Conservation (phyloP, 495 filamentous ascomycete genomes). For the Hypoxylon fuscum region DNA sequence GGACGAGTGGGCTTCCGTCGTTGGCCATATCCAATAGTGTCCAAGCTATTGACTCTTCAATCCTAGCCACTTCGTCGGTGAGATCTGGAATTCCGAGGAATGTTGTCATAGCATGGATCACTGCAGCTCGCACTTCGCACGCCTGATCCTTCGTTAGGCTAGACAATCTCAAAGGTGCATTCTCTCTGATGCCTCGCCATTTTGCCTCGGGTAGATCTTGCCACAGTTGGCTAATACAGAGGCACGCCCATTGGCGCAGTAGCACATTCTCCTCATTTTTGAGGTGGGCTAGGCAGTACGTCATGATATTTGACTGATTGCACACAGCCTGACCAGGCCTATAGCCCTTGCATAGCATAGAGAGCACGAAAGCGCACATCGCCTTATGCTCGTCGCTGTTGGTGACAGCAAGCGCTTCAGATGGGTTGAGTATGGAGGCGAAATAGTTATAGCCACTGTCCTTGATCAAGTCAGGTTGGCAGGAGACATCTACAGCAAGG, state of each 20-base stretch:
- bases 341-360: slow-evolving; percentile 95
- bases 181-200: slow-evolving; percentile 87
- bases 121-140: slow-evolving; percentile 93
- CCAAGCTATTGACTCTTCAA: slow-evolving; percentile 88
- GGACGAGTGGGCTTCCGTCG: slow-evolving; percentile 91
- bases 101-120: slow-evolving; percentile 89
- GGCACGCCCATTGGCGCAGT: slow-evolving; percentile 93
- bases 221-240: slow-evolving; percentile 97
- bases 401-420: slow-evolving; percentile 79
- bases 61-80: slow-evolving; percentile 87
- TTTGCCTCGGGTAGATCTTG: slow-evolving; percentile 88
- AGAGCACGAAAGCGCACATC: slow-evolving; percentile 98
- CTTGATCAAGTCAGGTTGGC: slow-evolving; percentile 91
- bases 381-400: slow-evolving; percentile 94
- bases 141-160: slow-evolving; percentile 85
- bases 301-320: slow-evolving; percentile 83
- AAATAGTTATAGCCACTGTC: slow-evolving; percentile 98
- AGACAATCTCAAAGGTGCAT: slow-evolving; percentile 79
- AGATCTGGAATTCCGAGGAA: slow-evolving; percentile 94
- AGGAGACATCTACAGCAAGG: slow-evolving; percentile 91
- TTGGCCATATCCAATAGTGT: slow-evolving; percentile 85
- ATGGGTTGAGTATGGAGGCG: slow-evolving; percentile 84
- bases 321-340: slow-evolving; percentile 90
- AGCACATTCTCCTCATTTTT: slow-evolving; percentile 84
- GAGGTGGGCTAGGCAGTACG: slow-evolving; percentile 82